phyloP scores from a whole-genome alignment of 352 stramenopile species.

The Phytophthora multivora region DNA sequence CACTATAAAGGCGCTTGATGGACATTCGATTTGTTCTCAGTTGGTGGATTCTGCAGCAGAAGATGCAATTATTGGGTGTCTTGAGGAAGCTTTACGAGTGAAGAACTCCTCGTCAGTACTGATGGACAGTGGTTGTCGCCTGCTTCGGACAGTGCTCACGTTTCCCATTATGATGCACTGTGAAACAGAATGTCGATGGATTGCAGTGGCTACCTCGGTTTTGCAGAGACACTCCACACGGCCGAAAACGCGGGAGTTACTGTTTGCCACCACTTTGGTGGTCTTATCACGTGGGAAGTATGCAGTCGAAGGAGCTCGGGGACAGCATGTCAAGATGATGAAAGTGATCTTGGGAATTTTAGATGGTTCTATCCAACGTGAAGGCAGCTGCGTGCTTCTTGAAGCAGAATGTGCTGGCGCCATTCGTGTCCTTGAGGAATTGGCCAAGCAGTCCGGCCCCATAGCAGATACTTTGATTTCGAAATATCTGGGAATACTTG shows the following conservation, averaged over 20 bases:
- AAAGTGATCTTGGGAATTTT: conserved; percentile 26
- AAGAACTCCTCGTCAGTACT: conserved; percentile 9
- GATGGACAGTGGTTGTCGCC: conserved; percentile 16
- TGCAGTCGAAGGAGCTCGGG: background rate
- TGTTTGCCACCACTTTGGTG: conserved; percentile 20
- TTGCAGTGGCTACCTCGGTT: conserved; percentile 20
- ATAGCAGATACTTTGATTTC: conserved; percentile 26
- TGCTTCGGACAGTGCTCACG: conserved; percentile 19
- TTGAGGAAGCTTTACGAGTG: conserved; percentile 23
- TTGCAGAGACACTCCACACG: conserved; percentile 16
- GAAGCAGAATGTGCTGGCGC: conserved; percentile 17
- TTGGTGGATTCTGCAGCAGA: conserved; percentile 19
- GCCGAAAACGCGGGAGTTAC: conserved; percentile 9
- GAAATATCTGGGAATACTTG: conserved; percentile 20
- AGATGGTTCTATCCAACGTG: conserved; percentile 18
- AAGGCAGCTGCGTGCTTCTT: conserved; percentile 15
- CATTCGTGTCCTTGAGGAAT: conserved; percentile 24
- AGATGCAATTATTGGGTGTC: conserved; percentile 27
- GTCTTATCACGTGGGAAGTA: conserved; percentile 13
- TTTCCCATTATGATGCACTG: conserved; percentile 7
- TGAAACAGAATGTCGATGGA: conserved; percentile 28
- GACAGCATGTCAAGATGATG: conserved; percentile 25
- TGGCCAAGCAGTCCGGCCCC: conserved; percentile 10
- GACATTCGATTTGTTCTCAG: conserved; percentile 6
- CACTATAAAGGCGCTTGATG: conserved; percentile 1